These are phyloP conservation scores for Nothophytophthora sp. DNA, from an alignment of 352 stramenopile genomes.

Conservation along the genomic window DNA sequence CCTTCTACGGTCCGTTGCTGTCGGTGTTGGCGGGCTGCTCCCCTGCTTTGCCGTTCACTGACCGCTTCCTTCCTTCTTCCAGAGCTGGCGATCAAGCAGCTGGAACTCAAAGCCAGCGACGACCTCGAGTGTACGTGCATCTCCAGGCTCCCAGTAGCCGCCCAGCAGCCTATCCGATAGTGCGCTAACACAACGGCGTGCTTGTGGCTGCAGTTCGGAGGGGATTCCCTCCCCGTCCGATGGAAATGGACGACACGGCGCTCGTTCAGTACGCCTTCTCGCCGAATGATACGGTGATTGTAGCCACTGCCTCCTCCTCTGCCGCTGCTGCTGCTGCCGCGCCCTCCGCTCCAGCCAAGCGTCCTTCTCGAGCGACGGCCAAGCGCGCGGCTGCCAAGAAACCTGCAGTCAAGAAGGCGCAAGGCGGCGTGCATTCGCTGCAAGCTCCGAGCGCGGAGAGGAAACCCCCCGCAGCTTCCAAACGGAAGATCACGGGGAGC, in stretches of 20 bases:
- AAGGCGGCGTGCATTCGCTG: constrained; percentile 56
- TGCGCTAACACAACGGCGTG: no score
- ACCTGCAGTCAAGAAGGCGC: constrained; percentile 5
- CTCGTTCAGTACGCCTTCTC: constrained; percentile 53
- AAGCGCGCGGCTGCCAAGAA: constrained; percentile 31
- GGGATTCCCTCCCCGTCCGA: constrained; percentile 58
- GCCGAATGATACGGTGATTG: constrained; percentile 75
- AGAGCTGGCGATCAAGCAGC: constrained; percentile 47
- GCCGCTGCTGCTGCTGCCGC: no score
- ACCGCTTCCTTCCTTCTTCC: background rate
- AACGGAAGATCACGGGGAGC: constrained; percentile 44
- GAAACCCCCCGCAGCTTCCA: constrained; percentile 26
- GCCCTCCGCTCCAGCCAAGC: constrained; percentile 3
- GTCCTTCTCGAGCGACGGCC: background rate
- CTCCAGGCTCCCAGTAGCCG: no score
- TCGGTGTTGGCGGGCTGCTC: background rate
- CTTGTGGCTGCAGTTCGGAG: constrained; percentile 43
- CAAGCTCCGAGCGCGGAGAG: constrained; percentile 15
- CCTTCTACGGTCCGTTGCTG: constrained; percentile 51
- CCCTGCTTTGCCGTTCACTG: background rate
- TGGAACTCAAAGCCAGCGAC: constrained; percentile 45
- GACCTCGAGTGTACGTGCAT: constrained; percentile 51
- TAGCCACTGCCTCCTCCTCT: constrained; percentile 19
- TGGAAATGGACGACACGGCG: constrained; percentile 37
- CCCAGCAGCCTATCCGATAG: no score